phyloP scores from a whole-genome alignment of 805 yeast genomes.

The Torulaspora maleeae region DNA sequence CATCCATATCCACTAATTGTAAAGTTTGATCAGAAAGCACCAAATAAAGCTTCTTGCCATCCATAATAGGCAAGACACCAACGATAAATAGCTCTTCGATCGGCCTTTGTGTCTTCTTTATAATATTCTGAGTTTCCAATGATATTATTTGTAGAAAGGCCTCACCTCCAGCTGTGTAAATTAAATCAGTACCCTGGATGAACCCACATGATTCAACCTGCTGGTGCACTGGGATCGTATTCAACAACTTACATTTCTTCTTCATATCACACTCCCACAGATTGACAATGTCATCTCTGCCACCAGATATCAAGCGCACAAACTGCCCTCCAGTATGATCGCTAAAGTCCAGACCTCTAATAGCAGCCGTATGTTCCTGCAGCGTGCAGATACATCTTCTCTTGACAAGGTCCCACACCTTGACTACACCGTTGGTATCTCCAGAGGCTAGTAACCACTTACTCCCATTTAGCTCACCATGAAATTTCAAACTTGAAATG shows the following conservation, averaged over 20 bases:
- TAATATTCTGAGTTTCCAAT: conserved; percentile 42
- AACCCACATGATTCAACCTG: conserved; percentile 71
- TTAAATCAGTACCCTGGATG: conserved; percentile 41
- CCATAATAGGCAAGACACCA: conserved; percentile 47
- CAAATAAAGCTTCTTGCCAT: conserved; percentile 40
- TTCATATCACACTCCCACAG: conserved; percentile 52
- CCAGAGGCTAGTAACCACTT: conserved; percentile 80
- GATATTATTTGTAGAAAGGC: conserved; percentile 68
- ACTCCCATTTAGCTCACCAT: conserved; percentile 63
- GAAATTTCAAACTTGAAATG: conserved; percentile 67
- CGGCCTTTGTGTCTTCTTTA: conserved; percentile 43
- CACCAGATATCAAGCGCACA: conserved; percentile 61
- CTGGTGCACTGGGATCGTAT: conserved; percentile 68
- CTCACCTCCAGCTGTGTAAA: conserved; percentile 70
- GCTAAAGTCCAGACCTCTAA: conserved; percentile 73
- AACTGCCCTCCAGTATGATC: conserved; percentile 27
- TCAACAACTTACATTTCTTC: conserved; percentile 49
- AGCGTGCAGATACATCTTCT: conserved; percentile 61
- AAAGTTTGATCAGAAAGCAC: conserved; percentile 85
- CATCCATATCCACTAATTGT: conserved; percentile 41
- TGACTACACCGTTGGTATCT: conserved; percentile 51
- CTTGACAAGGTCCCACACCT: conserved; percentile 62
- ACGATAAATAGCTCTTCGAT: conserved; percentile 70
- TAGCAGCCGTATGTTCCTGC: conserved; percentile 77
- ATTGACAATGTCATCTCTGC: conserved; percentile 70